Percentiles rank a stretch among this genome's conserved stretches.
These are phyloP conservation scores for Hypoxylon lenormandii DNA, from an alignment of 495 filamentous ascomycete genomes.

Conservation along the genomic window DNA sequence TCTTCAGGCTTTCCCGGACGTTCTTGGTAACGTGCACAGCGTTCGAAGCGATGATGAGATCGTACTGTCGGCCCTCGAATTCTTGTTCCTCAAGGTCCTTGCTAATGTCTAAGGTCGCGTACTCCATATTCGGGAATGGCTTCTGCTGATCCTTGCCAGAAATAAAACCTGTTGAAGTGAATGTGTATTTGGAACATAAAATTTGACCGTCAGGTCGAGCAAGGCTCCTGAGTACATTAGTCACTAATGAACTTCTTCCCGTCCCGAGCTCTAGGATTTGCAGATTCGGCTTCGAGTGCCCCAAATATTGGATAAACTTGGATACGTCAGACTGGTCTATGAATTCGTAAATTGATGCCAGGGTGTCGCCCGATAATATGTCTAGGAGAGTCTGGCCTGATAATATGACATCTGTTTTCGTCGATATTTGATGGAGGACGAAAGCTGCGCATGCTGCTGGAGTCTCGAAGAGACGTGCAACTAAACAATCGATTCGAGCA, in stretches of 20 bases:
- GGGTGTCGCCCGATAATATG: slow-evolving; percentile 45
- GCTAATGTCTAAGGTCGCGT: slow-evolving; percentile 49
- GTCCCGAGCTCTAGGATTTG: slow-evolving; percentile 55
- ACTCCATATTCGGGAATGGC: slow-evolving; percentile 42
- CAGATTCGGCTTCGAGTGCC: slow-evolving; percentile 48
- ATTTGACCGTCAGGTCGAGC: slow-evolving; percentile 27
- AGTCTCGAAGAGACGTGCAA: slow-evolving; percentile 21
- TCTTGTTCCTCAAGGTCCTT: slow-evolving; percentile 50
- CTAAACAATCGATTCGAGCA: slow-evolving; percentile 23
- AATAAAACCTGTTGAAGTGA: slow-evolving; percentile 26
- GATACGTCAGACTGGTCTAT: slow-evolving; percentile 33
- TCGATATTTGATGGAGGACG: slow-evolving; percentile 35
- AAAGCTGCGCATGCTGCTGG: slow-evolving; percentile 28
- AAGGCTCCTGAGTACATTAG: slow-evolving; percentile 30
- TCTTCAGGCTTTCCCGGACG: slow-evolving; percentile 51
- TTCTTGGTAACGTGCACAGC: slow-evolving; percentile 58
- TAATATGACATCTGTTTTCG: slow-evolving; percentile 39
- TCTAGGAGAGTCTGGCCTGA: slow-evolving; percentile 46
- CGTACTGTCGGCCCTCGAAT: slow-evolving; percentile 45
- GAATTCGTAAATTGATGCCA: slow-evolving; percentile 46
- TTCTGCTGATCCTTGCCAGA: slow-evolving; percentile 31
- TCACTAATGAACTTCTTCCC: slow-evolving; percentile 51
- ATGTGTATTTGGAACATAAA: slow-evolving; percentile 37
- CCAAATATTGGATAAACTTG: slow-evolving; percentile 33
- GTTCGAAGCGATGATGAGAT: slow-evolving; percentile 46